phyloP scores from a whole-genome alignment of 73 alveolate species.

The Breviolum minutum region DNA sequence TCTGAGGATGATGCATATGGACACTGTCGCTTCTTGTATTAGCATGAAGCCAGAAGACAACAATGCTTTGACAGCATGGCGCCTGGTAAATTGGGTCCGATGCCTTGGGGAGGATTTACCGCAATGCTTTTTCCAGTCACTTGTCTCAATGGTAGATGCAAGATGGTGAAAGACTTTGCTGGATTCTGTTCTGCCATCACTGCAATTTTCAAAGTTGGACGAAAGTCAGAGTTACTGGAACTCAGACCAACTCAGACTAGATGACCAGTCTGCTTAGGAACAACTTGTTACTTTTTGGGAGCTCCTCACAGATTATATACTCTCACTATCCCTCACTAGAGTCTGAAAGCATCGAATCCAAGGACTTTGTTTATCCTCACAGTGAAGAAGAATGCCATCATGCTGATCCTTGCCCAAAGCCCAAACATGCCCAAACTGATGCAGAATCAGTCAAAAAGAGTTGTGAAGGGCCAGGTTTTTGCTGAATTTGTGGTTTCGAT shows the following conservation, averaged over 20 bases:
- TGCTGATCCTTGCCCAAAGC: slow-evolving; percentile 4
- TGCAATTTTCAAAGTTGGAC: no score
- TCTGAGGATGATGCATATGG: slow-evolving; percentile 32
- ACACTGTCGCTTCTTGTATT: slow-evolving; percentile 20
- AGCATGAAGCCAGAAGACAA: slow-evolving; percentile 11
- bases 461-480: no score
- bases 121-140: neutral
- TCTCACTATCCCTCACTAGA: no score
- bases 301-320: no score
- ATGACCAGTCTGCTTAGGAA: neutral
- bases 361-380: slow-evolving; percentile 20
- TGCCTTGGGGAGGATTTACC: slow-evolving; percentile 32
- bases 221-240: neutral
- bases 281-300: neutral
- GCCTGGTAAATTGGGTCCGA: slow-evolving; percentile 37
- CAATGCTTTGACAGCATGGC: slow-evolving; percentile 8
- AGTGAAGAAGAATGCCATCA: slow-evolving; percentile 29
- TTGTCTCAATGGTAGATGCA: neutral
- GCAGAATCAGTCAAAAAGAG: no score
- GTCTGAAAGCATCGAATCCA: neutral
- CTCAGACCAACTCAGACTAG: neutral
- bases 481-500: no score
- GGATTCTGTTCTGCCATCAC: neutral
- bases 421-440: neutral
- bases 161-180: neutral